phyloP scores from a whole-genome alignment of 352 stramenopile species.

The Elongisporangium prolatum region DNA sequence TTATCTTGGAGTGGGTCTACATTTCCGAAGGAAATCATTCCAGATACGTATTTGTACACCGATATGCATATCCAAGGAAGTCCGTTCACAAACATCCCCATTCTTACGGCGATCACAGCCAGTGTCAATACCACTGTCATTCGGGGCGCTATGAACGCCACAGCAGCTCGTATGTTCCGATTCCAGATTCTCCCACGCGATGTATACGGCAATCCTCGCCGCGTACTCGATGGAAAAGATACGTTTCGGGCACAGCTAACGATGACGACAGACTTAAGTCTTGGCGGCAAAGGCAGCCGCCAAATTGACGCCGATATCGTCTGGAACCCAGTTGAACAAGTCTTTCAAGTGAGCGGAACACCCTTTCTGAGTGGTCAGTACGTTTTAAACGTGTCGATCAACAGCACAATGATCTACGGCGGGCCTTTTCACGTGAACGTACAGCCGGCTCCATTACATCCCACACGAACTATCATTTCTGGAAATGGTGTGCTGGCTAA shows the following conservation, averaged over 20 bases:
- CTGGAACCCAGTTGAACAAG: slow-evolving; percentile 15
- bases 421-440: slow-evolving; percentile 43
- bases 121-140: slow-evolving; percentile 20
- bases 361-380: slow-evolving; percentile 54
- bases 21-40: slow-evolving; percentile 38
- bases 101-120: slow-evolving; percentile 25
- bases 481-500: slow-evolving; percentile 36
- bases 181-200: slow-evolving; percentile 46
- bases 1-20: slow-evolving; percentile 39
- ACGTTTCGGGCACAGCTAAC: slow-evolving; percentile 30
- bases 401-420: slow-evolving; percentile 25
- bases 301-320: slow-evolving; percentile 25
- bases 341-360: slow-evolving; percentile 20
- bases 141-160: slow-evolving; percentile 16
- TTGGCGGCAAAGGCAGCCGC: slow-evolving; percentile 40
- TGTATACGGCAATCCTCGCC: slow-evolving; percentile 34
- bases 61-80: slow-evolving; percentile 43
- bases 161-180: slow-evolving; percentile 25
- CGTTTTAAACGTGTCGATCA: slow-evolving; percentile 39
- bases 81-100: slow-evolving; percentile 39
- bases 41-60: slow-evolving; percentile 33
- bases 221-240: slow-evolving; percentile 15
- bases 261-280: slow-evolving; percentile 35
- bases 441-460: slow-evolving; percentile 30
- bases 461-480: slow-evolving; percentile 34